These are phyloP conservation scores for Pythium plurisporium DNA, from an alignment of 352 stramenopile species.

Conservation along the genomic window DNA sequence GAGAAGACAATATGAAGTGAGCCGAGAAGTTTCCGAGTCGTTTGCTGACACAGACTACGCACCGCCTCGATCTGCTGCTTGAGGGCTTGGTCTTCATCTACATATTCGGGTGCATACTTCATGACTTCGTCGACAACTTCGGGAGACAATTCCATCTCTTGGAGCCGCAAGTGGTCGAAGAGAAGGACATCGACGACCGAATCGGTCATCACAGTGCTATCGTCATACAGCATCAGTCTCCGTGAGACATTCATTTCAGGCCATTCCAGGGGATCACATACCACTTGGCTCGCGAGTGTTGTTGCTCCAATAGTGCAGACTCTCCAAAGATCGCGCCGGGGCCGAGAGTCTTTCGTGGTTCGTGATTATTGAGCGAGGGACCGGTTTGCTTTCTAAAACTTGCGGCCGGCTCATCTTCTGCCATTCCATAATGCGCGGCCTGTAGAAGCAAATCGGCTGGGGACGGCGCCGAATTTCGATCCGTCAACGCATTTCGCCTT, in stretches of 20 bases:
- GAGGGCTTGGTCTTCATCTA: constrained; percentile 48
- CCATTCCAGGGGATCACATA: constrained; percentile 12
- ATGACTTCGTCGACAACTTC: constrained; percentile 60
- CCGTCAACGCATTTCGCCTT: constrained; percentile 42
- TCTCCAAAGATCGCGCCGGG: constrained; percentile 64
- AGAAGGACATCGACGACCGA: constrained; percentile 69
- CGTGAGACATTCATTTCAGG: too few species aligned
- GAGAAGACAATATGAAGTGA: background rate
- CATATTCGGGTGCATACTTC: constrained; percentile 45
- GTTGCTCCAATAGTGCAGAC: constrained; percentile 47
- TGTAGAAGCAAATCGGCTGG: constrained; percentile 17
- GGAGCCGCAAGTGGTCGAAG: constrained; percentile 66
- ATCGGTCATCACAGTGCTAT: constrained; percentile 50
- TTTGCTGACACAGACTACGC: background rate
- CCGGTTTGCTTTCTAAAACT: background rate
- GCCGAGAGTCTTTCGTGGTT: constrained; percentile 38
- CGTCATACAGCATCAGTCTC: background rate
- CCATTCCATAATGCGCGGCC: background rate
- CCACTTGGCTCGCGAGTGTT: constrained; percentile 50
- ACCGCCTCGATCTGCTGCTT: constrained; percentile 41
- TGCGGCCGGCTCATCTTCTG: background rate
- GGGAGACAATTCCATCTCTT: constrained; percentile 63
- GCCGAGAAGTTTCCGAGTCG: background rate
- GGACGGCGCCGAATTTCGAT: constrained; percentile 1
- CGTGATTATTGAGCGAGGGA: background rate